Percentiles rank a stretch among this genome's conserved stretches.
These are phyloP conservation scores for Vitis vinifera DNA, from an alignment of 164 flowering plant species.

Conservation along the genomic window DNA sequence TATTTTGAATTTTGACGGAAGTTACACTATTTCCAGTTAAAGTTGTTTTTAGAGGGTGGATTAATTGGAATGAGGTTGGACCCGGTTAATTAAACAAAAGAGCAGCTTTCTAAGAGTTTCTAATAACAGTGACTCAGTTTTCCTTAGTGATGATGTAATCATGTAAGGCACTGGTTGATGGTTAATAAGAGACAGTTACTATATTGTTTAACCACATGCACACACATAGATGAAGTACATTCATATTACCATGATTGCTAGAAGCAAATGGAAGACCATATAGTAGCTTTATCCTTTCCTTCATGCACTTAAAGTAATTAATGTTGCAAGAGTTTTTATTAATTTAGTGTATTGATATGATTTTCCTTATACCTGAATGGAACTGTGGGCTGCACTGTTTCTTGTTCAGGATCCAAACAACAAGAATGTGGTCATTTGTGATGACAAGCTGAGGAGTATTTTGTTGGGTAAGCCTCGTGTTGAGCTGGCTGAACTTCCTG, in stretches of 20 bases:
- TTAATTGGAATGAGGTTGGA: no score
- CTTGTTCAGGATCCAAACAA: conserved; percentile 72
- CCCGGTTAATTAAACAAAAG: no score
- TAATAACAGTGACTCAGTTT: background rate
- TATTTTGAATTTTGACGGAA: no score
- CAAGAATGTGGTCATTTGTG: conserved; percentile 87
- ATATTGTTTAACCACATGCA: background rate
- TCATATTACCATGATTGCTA: background rate
- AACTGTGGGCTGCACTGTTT: conserved; percentile 1
- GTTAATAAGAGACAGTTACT: background rate
- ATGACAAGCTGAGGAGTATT: conserved; percentile 76
- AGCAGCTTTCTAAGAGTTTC: no score
- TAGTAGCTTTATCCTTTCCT: background rate
- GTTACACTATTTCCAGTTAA: no score
- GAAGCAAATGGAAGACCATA: background rate
- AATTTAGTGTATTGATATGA: no score
- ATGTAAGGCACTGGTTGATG: background rate
- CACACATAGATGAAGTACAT: background rate
- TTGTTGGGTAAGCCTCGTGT: conserved; percentile 72
- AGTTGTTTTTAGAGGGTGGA: no score
- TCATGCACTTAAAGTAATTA: background rate
- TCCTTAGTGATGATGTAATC: background rate
- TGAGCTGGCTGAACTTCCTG: conserved; percentile 88
- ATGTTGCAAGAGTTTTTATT: background rate
- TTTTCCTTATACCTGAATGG: background rate